These are phyloP conservation scores for Penicillium sp. DNA, from an alignment of 2,329 filamentous ascomycete species.

Conservation along the genomic window DNA sequence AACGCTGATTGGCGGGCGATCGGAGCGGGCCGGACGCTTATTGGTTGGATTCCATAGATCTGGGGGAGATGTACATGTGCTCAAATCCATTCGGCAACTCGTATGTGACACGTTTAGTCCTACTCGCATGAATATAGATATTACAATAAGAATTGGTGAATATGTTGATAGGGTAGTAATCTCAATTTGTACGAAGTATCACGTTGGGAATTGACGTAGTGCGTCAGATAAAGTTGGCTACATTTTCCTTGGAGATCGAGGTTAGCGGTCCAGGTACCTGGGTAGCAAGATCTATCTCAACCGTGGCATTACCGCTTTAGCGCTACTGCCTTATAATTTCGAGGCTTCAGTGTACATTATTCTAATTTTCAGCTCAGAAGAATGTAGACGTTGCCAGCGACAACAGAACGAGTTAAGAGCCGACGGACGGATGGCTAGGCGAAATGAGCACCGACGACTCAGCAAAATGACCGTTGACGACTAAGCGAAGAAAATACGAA, in stretches of 20 bases:
- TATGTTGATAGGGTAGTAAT: fast-evolving
- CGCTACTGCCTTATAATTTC: neutral
- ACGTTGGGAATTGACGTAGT: neutral
- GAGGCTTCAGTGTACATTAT: neutral
- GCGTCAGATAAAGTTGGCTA: neutral
- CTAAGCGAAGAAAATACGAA: neutral
- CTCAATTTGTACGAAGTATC: neutral
- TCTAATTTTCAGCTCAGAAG: neutral
- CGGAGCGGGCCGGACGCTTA: neutral
- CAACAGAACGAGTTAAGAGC: neutral
- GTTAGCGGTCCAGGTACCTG: neutral
- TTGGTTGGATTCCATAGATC: neutral
- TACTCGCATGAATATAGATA: neutral
- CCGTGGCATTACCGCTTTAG: neutral
- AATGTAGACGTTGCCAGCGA: neutral
- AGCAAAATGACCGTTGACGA: neutral
- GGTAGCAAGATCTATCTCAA: neutral
- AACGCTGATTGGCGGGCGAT: neutral
- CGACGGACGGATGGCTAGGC: neutral
- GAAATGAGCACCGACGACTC: neutral
- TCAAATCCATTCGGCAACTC: too few species aligned
- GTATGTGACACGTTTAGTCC: neutral
- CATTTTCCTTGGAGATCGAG: neutral
- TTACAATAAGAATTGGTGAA: neutral
- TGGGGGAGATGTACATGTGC: neutral